Conservation (phyloP, 164 flowering plant genomes). For the Dillenia suffruticosa region DNA sequence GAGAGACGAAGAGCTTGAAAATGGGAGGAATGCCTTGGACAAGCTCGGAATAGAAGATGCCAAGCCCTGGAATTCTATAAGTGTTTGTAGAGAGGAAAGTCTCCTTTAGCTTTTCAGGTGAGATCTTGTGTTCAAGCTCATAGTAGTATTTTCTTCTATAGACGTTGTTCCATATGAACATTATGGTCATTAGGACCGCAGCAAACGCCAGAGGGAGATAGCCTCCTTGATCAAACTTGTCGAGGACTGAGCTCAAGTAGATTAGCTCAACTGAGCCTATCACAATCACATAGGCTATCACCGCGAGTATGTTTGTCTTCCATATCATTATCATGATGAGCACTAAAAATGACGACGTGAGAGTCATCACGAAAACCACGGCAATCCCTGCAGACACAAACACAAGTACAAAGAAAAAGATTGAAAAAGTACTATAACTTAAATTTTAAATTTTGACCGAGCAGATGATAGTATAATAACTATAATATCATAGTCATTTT, state of each 20-base stretch:
- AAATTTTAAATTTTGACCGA: too few relatives aligned
- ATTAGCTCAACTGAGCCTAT: constrained; percentile 47
- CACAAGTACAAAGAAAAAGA: too few relatives aligned
- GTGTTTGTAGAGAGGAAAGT: constrained; percentile 19
- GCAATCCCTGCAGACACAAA: constrained; percentile 54
- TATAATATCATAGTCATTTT: too few relatives aligned
- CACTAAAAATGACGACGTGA: constrained; percentile 58
- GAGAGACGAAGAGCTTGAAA: constrained; percentile 55
- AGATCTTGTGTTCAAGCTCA: constrained; percentile 61
- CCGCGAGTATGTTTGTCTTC: constrained; percentile 52
- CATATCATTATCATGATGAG: constrained; percentile 79
- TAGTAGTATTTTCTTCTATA: constrained; percentile 55
- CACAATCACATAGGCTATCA: constrained; percentile 34
- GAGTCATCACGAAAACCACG: constrained; percentile 55
- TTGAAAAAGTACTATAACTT: background rate
- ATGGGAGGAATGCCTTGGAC: constrained; percentile 87
- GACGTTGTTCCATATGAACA: constrained; percentile 60
- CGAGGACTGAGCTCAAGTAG: constrained; percentile 68
- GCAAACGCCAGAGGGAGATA: constrained; percentile 68
- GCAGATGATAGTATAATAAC: too few relatives aligned
- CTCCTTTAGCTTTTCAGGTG: constrained; percentile 35
- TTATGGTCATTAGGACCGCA: constrained; percentile 36
- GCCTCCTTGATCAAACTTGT: constrained; percentile 74
- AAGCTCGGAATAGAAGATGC: constrained; percentile 74
- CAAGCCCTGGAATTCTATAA: constrained; percentile 51